Evolutionary conservation across 2,329 filamentous ascomycete genomes (phyloP), one percentile per base, ranked within the genome.

Genomic region (Colletotrichum chlorophyti): DNA sequence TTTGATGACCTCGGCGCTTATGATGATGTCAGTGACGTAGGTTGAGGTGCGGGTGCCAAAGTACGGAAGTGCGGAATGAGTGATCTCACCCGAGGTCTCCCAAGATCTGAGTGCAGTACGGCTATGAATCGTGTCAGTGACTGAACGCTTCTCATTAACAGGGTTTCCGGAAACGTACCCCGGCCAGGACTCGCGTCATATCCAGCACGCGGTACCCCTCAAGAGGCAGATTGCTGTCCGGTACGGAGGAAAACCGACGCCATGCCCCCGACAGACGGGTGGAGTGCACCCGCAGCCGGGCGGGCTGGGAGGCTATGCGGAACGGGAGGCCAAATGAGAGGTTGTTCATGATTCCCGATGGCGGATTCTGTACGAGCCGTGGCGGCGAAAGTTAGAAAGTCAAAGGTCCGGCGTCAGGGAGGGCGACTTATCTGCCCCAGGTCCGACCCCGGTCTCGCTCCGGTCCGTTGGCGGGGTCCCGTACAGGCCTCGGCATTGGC

Each of bases 101-200:
- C 9, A 99, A 78, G 51, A 99, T 97, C 73, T 99, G 95, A 32
- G 95, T 98, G 68, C 93, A 97, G 70, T 98, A 98, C 64, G 95
- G 95, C 92, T 98, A 37, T 11, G 54, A 9, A 4, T n/a, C 10
- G 10, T 5, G 15, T 60, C 32, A 60, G 17, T 42, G 12, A 37
- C 7, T 32, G 8, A 21, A 10, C 6, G 8, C 1, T 3, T 40
- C 3, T n/a, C n/a, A 15, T 5, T 1, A 5, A 10, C 5, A 1
- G 24, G 4, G 9, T n/a, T 35, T 19, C 19, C 14, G 17, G 19
- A 12, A 24, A 82, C 89, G 76, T 80, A 97, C 94, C 55, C 95
- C 95, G 63, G 95, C 95, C 63, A 99, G 78, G 2, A 99, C 95
- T 76, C 95, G 85, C 4, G 94, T 98, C 93, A 99, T 96, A 72